Percentiles rank a stretch among this genome's conserved stretches.
Evolutionary conservation across 208 protist species (phyloP).

Genomic region (Wallacemonas sp.): DNA sequence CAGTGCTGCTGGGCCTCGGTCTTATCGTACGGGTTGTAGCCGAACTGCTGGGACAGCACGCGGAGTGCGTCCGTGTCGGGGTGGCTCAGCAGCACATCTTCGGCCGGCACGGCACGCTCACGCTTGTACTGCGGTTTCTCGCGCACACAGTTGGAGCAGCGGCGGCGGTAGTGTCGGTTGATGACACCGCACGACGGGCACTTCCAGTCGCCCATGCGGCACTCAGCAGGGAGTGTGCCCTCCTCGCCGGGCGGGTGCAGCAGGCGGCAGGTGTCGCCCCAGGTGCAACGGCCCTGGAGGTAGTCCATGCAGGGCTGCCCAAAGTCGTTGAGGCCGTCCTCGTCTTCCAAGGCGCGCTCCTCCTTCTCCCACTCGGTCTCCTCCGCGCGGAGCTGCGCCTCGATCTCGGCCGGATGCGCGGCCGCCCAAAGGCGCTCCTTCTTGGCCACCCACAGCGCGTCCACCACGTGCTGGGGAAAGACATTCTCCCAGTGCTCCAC

Average conservation of each 20-base stretch:
- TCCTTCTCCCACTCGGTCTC: constrained; percentile 78
- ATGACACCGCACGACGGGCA: constrained; percentile 88
- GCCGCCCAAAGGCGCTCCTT: constrained; percentile 87
- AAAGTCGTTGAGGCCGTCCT: constrained; percentile 90
- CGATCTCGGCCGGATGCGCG: constrained; percentile 70
- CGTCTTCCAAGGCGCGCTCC: constrained; percentile 76
- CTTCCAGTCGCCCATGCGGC: constrained; percentile 92
- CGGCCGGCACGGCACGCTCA: constrained; percentile 40
- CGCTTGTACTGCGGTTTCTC: constrained; percentile 93
- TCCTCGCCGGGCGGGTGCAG: constrained; percentile 89
- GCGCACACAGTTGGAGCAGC: constrained; percentile 88
- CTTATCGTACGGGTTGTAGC: constrained; percentile 77
- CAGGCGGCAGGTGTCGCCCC: constrained; percentile 75
- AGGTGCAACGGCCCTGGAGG: constrained; percentile 86
- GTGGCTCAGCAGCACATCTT: constrained; percentile 71
- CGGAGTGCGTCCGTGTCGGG: constrained; percentile 64
- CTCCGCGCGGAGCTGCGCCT: constrained; percentile 66
- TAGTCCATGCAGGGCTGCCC: constrained; percentile 93
- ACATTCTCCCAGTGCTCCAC: constrained; percentile 91
- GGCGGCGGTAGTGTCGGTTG: constrained; percentile 91
- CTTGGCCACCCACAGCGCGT: constrained; percentile 84
- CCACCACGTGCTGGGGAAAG: constrained; percentile 86
- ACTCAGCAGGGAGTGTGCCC: constrained; percentile 83
- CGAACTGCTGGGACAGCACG: constrained; percentile 80
- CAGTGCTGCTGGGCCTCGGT: constrained; percentile 78